These are phyloP conservation scores for Sapria himalayana DNA, from an alignment of 345 rosid species.

Conservation along the genomic window DNA sequence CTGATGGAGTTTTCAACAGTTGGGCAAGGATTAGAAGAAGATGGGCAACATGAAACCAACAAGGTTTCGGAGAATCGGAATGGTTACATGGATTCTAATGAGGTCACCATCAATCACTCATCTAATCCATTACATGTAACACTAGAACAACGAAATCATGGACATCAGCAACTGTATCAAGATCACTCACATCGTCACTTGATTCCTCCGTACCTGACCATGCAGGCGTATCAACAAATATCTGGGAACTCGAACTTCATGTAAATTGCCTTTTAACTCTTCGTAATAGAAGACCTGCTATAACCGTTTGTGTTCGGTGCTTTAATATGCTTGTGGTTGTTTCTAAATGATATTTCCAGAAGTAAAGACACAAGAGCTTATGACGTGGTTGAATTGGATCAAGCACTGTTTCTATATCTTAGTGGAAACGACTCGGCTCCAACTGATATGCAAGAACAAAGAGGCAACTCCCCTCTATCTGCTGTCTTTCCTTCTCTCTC, in stretches of 20 bases:
- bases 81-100: conserved; percentile 25
- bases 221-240: conserved; percentile 10
- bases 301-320: not conserved
- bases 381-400: conserved; percentile 87
- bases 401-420: conserved; percentile 78
- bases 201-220: conserved; percentile 9
- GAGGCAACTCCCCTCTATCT: conserved; percentile 27
- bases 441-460: conserved; percentile 28
- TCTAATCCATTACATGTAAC: no score
- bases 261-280: no score
- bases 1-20: conserved; percentile 19
- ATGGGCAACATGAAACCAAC: not conserved
- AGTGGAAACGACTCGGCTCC: conserved; percentile 59
- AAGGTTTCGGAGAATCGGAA: conserved; percentile 8
- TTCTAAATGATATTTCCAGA: conserved; percentile 11
- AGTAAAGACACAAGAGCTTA: conserved; percentile 26
- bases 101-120: conserved; percentile 16
- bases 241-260: no score
- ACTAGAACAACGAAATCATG: conserved; percentile 19
- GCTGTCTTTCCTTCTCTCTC: conserved; percentile 1
- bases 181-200: conserved; percentile 9
- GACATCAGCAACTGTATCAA: conserved; percentile 8
- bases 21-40: conserved; percentile 1
- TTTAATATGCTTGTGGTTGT: no score
- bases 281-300: no score